Conservation (phyloP, 495 filamentous ascomycete species). For the Clavariopsis aquatica region DNA sequence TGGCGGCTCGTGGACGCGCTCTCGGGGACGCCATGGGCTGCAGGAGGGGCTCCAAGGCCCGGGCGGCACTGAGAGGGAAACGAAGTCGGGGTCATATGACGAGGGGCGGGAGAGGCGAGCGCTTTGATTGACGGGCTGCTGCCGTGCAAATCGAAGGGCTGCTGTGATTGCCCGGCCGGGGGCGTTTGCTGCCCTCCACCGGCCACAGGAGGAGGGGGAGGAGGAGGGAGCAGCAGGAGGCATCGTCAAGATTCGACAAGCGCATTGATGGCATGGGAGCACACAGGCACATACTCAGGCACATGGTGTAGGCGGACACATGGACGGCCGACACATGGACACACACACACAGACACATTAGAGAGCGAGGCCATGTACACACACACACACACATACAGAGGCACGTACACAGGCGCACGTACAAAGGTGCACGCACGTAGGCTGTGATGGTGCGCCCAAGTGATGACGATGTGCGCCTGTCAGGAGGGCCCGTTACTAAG, state of each 20-base stretch:
- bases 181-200: not conserved
- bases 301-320: not conserved
- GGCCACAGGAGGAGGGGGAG: not conserved
- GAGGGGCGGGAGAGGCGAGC: not conserved
- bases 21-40: not conserved
- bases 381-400: no score
- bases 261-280: not conserved
- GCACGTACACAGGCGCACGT: not conserved
- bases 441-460: no score
- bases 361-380: no score
- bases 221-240: no score
- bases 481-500: no score
- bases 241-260: not conserved
- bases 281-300: not conserved
- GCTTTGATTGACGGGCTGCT: slow-evolving; percentile 23
- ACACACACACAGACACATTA: no score
- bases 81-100: slow-evolving; percentile 23
- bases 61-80: slow-evolving; percentile 9
- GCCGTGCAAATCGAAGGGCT: slow-evolving; percentile 11
- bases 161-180: slow-evolving; percentile 19
- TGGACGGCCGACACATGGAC: no score
- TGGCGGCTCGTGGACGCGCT: not conserved
- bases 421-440: no score
- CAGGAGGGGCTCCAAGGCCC: slow-evolving; percentile 18
- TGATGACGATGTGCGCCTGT: no score